Conservation (phyloP, 768 basidiomycete species). For the Piloderma croceum region DNA sequence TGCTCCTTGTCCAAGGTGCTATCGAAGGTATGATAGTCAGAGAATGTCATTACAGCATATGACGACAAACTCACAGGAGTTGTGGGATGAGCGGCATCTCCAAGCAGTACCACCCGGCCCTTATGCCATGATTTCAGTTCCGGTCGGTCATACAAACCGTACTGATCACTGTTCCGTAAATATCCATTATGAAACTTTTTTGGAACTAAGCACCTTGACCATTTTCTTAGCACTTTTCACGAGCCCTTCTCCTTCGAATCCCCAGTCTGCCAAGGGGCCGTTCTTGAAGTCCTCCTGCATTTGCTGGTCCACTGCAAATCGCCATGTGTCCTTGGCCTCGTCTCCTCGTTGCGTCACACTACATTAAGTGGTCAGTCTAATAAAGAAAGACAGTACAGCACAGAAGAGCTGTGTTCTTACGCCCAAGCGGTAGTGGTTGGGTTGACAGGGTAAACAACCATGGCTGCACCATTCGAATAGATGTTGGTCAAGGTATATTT, state of each 20-base stretch:
- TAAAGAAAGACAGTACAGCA: neutral
- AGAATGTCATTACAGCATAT: too few relatives aligned
- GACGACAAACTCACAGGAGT: constrained; percentile 31
- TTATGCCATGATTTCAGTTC: constrained; percentile 36
- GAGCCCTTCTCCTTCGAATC: constrained; percentile 14
- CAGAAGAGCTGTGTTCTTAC: too few relatives aligned
- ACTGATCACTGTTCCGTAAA: too few relatives aligned
- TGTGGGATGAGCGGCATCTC: constrained; percentile 43
- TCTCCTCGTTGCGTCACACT: constrained; percentile 33
- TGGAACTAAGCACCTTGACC: neutral
- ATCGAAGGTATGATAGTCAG: too few relatives aligned
- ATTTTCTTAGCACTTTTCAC: constrained; percentile 16
- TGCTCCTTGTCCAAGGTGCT: constrained; percentile 44
- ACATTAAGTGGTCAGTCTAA: neutral
- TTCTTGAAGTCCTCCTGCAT: constrained; percentile 14
- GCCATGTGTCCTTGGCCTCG: constrained; percentile 38
- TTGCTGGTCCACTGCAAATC: constrained; percentile 28
- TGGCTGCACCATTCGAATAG: constrained; percentile 33
- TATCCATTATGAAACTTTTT: too few relatives aligned
- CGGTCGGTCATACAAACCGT: constrained; percentile 41
- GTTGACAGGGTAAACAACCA: constrained; percentile 32
- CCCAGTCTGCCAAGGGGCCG: constrained; percentile 15
- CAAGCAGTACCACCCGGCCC: constrained; percentile 36
- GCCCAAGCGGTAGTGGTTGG: constrained; percentile 31
- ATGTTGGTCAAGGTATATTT: constrained; percentile 30